Conservation (phyloP, 2,329 filamentous ascomycete species). For the Rhynchosporium graminicola region DNA sequence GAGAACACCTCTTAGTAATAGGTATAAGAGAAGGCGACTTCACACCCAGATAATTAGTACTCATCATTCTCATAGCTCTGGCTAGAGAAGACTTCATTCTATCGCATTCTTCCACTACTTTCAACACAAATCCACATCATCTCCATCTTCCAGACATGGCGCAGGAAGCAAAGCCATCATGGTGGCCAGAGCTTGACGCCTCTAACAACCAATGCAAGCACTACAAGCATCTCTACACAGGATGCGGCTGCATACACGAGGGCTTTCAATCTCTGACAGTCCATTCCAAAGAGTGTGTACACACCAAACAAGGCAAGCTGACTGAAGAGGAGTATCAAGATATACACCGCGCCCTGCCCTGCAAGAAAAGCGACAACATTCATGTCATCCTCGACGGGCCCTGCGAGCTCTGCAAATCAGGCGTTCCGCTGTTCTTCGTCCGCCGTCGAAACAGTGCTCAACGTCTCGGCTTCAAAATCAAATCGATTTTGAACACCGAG, state of each 20-base stretch:
- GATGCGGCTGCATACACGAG: neutral
- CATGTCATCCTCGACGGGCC: neutral
- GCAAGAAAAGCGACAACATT: neutral
- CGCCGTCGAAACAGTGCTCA: neutral
- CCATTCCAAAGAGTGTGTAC: neutral
- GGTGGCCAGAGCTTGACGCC: neutral
- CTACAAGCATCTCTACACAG: neutral
- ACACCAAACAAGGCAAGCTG: neutral
- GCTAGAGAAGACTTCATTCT: neutral
- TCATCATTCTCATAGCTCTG: neutral
- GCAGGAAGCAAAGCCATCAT: neutral
- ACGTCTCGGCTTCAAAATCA: neutral
- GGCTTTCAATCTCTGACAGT: neutral
- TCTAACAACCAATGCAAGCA: neutral
- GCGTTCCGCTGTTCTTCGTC: neutral
- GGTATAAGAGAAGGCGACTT: neutral
- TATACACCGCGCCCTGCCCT: neutral
- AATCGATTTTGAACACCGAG: neutral
- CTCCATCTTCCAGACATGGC: neutral
- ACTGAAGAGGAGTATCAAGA: neutral
- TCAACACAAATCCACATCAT: neutral
- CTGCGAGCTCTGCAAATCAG: neutral
- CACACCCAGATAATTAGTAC: neutral
- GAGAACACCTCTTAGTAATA: neutral
- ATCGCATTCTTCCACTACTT: neutral